Evolutionary conservation across 148 eudicot genomes (phyloP).

Genomic region (Fagopyrum tataricum): DNA sequence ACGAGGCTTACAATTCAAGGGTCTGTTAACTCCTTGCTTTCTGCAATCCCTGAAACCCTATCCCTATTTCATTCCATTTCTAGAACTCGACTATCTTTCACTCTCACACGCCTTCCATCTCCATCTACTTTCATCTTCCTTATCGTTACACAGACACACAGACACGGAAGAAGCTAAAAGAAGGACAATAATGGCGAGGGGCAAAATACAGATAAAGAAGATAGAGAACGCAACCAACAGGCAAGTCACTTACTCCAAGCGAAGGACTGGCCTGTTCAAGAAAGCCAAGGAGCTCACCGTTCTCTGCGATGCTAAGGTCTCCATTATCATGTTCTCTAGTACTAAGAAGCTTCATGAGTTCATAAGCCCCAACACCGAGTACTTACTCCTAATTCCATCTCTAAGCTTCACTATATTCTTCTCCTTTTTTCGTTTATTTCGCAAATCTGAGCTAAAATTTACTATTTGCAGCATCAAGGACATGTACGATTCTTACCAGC

Average conservation of each 20-base stretch:
- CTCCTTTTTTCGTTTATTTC: background rate
- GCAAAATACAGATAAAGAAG: constrained; percentile 82
- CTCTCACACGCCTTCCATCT: background rate
- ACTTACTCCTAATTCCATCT: constrained; percentile 23
- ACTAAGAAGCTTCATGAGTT: constrained; percentile 62
- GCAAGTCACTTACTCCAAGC: constrained; percentile 85
- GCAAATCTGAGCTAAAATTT: background rate
- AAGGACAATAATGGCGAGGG: constrained; percentile 57
- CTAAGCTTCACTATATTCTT: background rate
- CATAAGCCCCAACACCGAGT: constrained; percentile 37
- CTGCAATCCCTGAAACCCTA: background rate
- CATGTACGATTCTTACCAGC: constrained; percentile 60
- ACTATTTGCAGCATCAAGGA: constrained; percentile 41
- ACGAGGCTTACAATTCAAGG: background rate
- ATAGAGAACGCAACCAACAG: constrained; percentile 82
- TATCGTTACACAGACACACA: background rate
- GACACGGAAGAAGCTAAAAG: background rate
- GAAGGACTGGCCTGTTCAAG: constrained; percentile 78
- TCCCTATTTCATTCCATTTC: background rate
- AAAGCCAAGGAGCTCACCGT: constrained; percentile 83
- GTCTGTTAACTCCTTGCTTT: background rate
- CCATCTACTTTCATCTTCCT: background rate
- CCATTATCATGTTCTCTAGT: constrained; percentile 71
- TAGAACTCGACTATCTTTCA: background rate
- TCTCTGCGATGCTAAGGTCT: constrained; percentile 80